A percentile compares a stretch with the other conserved stretches of the same genome.
These are phyloP conservation scores for Mycocentrospora acerina DNA, from an alignment of 2,329 filamentous ascomycete species.

Conservation along the genomic window DNA sequence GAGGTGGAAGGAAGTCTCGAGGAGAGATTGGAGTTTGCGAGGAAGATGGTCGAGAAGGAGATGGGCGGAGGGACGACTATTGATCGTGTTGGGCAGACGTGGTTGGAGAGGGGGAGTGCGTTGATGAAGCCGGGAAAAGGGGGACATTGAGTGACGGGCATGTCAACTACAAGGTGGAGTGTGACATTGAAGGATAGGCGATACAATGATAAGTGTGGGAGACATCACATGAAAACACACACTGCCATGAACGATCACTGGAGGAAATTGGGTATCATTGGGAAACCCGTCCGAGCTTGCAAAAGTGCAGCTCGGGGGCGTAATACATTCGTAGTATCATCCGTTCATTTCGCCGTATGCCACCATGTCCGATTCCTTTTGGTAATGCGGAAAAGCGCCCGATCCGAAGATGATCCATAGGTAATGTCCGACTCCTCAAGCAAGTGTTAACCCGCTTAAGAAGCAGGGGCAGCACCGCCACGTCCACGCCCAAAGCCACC, in stretches of 20 bases:
- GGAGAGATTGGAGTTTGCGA: slow-evolving; percentile 62
- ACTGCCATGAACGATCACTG: slow-evolving; percentile 16
- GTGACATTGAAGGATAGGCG: too few species aligned
- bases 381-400: slow-evolving; percentile 33
- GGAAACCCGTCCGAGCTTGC: slow-evolving; percentile 31
- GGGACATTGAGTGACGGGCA: slow-evolving; percentile 43
- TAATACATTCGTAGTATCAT: slow-evolving; percentile 42
- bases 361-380: slow-evolving; percentile 37
- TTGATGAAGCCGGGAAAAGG: slow-evolving; percentile 49
- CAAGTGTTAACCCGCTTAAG: slow-evolving; percentile 31
- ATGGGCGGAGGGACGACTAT: slow-evolving; percentile 43
- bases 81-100: slow-evolving; percentile 48
- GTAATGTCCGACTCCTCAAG: slow-evolving; percentile 21
- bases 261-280: slow-evolving; percentile 42
- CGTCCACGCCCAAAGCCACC: slow-evolving; percentile 46
- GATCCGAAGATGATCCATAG: slow-evolving; percentile 28
- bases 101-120: slow-evolving; percentile 54
- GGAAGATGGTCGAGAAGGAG: slow-evolving; percentile 61
- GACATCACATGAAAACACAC: not conserved
- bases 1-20: slow-evolving; percentile 57
- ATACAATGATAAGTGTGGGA: too few species aligned
- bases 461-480: slow-evolving; percentile 39
- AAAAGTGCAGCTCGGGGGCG: slow-evolving; percentile 25
- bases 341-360: slow-evolving; percentile 41
- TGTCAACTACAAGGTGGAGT: too few species aligned